Evolutionary conservation across 805 yeast genomes (phyloP), one percentile per base, ranked within the genome.

Genomic region (Hanseniaspora vineae): DNA sequence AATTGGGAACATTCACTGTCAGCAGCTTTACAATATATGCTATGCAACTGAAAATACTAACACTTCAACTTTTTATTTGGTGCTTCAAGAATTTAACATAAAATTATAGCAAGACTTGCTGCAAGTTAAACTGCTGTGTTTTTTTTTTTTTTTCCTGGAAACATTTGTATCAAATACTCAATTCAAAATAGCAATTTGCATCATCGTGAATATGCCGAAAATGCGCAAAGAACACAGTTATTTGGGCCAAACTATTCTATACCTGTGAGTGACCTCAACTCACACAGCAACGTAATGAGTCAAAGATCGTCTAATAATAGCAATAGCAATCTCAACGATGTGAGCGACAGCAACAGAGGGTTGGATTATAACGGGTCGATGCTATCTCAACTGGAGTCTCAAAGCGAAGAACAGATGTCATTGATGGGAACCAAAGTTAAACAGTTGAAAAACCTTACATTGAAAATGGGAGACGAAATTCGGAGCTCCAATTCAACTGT

Each of bases 391-490:
- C 58, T 82, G 44, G 89, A 82, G 58, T 70, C 81, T 2, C 89
- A 82, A 57, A 74, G 74, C 51, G 84, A 78, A 35, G 81, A 77
- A 49, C 77, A 79, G 46, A 59, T 77, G 53, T 68, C 70, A 19
- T 64, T 71, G 2, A 74, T 82, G 73, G 67, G 73, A 33, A 70
- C 73, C 39, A 78, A 76, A 52, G 70, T 82, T 18, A 63, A 68
- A 44, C 67, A 76, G 31, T 63, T 82, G 47, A 81, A 80, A 58
- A 72, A 72, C 44, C 61, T 80, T 20, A 71, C 82, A 1, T 44
- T 71, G 43, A 71, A 66, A 53, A 81, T 81, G 74, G 85, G 85
- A 14, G 78, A 74, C 50, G 84, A 81, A 58, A 82, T 81, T 39
- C 70, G 74, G 35, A 72, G 72, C 31, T 72, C 79, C 31, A 71